phyloP scores from a whole-genome alignment of 352 stramenopile genomes.

The Hyaloperonospora brassicae region DNA sequence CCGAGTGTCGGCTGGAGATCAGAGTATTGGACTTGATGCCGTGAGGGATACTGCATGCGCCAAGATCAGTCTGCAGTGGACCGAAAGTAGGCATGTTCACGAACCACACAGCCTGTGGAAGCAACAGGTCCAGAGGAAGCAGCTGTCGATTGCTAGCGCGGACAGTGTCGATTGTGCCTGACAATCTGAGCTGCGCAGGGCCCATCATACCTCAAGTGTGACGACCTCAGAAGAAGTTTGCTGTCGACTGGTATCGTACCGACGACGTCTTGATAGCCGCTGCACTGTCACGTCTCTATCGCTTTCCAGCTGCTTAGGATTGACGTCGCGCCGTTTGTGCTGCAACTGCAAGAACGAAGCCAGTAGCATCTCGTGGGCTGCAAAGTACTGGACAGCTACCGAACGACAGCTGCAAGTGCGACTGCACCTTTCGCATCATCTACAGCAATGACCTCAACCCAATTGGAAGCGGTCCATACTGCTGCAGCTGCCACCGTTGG shows the following conservation, averaged over 20 bases:
- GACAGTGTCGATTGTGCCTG: conserved; percentile 37
- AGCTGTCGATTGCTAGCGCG: conserved; percentile 16
- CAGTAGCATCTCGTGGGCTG: conserved; percentile 54
- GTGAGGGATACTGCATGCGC: conserved; percentile 31
- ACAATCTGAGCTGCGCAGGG: conserved; percentile 21
- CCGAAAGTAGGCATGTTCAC: conserved; percentile 10
- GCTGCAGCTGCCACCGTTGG: neutral
- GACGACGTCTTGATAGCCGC: conserved; percentile 13
- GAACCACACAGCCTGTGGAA: neutral
- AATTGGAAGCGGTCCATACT: conserved; percentile 2
- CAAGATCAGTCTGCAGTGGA: conserved; percentile 21
- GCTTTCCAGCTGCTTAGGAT: conserved; percentile 34
- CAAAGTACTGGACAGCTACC: conserved; percentile 30
- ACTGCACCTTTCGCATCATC: neutral
- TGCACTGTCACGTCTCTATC: conserved; percentile 29
- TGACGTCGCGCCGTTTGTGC: conserved; percentile 47
- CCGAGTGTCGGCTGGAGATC: conserved; percentile 25
- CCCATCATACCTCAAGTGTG: conserved; percentile 21
- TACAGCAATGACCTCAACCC: neutral
- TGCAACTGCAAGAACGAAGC: conserved; percentile 45
- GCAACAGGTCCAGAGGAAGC: conserved; percentile 3
- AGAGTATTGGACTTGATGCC: conserved; percentile 26
- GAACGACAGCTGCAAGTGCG: conserved; percentile 9
- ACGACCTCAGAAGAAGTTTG: conserved; percentile 4
- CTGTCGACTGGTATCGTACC: conserved; percentile 1